Base-by-base conservation (phyloP, 441 rosid species). In the Bocquillonia castaneifolia region DNA sequence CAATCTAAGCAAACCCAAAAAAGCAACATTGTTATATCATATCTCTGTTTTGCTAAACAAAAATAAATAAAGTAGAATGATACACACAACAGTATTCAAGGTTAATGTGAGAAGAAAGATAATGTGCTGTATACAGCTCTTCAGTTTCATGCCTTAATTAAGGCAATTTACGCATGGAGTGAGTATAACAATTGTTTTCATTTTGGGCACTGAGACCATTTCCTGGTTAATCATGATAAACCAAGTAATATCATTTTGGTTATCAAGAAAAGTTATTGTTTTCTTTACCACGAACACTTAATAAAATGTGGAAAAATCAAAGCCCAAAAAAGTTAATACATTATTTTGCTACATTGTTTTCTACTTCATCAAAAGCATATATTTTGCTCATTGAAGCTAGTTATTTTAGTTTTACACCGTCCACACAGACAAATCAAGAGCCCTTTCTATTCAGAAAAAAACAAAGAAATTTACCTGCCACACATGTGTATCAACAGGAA, bases 401-500 rank as follows among this genome's bases (percentile, higher is more conserved):
- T 18, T 2, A 57, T n/a, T n/a, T n/a, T n/a, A n/a, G n/a, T n/a
- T n/a, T n/a, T n/a, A n/a, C n/a, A n/a, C n/a, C n/a, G n/a, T n/a
- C n/a, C n/a, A n/a, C n/a, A n/a, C n/a, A n/a, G n/a, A n/a, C n/a
- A n/a, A n/a, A n/a, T n/a, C n/a, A n/a, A n/a, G n/a, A n/a, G n/a
- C n/a, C n/a, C n/a, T n/a, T n/a, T n/a, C n/a, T n/a, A n/a, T n/a
- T n/a, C 0, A 34, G 42, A 32, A 18, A 47, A 31, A 68, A 67
- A 42, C 10, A 32, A 34, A 60, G 1, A 4, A 12, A 50, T 32
- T 70, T 85, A 90, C 98, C 91, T 85, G 69, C 98, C 98, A 93
- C 77, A 93, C 98, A 69, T 93, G 98, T 0, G 96, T 93, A 76
- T 90, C 98, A 59, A 93, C 96, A 3, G 98, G 98, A 83, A 93